Evolutionary conservation across 2,329 filamentous ascomycete species (phyloP), one percentile per base, ranked within the genome.

Genomic region (Periconia sp.): DNA sequence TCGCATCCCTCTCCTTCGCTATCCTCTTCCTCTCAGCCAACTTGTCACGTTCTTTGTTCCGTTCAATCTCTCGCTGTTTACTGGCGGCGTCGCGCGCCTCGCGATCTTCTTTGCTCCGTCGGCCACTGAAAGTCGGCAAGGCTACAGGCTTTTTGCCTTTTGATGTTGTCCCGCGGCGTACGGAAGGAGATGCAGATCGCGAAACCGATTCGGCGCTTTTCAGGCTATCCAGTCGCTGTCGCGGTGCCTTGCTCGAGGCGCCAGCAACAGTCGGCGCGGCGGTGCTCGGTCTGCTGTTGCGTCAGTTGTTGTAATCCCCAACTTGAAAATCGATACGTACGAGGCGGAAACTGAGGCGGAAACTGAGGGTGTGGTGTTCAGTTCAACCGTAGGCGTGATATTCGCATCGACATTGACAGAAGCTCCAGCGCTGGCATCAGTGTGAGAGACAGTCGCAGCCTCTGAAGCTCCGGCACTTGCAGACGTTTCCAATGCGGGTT

Each of bases 81-180:
- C 71, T 71, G 43, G 72, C 71, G 37, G 75, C 72, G 52, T 75
- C 74, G 20, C 75, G 64, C 46, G 77, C 75, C 30, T 75, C 76
- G 52, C 77, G 69, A 44, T 75, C 74, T 41, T 75, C 72, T 55
- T 78, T 77, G 55, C 75, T 79, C 50, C 78, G 64, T 49, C 78
- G 70, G 13, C 75, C 76, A 15, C 70, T 74, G 52, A 76, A 78
- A 37, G 73, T 75, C 5, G 78, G 77, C 47, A 72, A 69, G 8
- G 63, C 56, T 30, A 58, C 51, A n/a, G 62, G 59, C 47, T 66
- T 66, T 50, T 70, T 74, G 23, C 69, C 66, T 50, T 62, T 55
- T 6, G 47, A 54, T 20, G 64, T 58, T 27, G 57, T 60, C 17
- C 67, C 65, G 18, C 69, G 67, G 8, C 64, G 67, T 41, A 68